A percentile compares a stretch with the other conserved stretches of the same genome.
Conservation (phyloP, 2,329 filamentous ascomycete genomes). For the Epichloe scottii region DNA sequence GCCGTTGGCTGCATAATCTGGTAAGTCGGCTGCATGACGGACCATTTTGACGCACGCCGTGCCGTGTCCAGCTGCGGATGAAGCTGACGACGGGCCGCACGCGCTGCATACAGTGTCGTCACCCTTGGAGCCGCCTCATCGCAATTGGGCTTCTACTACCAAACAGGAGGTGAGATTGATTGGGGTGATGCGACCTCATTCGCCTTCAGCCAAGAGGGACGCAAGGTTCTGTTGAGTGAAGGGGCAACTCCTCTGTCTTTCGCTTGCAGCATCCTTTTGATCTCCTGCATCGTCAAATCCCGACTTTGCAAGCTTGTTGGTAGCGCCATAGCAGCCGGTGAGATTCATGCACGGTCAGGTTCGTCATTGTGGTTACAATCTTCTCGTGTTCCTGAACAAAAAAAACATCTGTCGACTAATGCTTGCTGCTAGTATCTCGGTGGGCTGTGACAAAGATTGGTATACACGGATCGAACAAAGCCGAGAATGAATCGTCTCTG, state of each 20-base stretch:
- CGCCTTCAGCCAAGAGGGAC: constrained; percentile 17
- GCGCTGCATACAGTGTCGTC: constrained; percentile 13
- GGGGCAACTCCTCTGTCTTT: constrained; percentile 15
- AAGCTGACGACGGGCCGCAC: background rate
- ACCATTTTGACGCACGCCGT: too few relatives aligned
- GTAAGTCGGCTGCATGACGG: constrained; percentile 11
- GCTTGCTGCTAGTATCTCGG: background rate
- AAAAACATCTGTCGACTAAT: background rate
- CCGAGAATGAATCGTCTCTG: constrained; percentile 1
- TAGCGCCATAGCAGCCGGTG: constrained; percentile 11
- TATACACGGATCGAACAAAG: background rate
- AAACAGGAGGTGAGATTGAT: constrained; percentile 20
- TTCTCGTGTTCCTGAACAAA: background rate
- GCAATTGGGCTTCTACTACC: constrained; percentile 19
- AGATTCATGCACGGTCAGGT: constrained; percentile 13
- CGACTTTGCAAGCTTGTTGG: constrained; percentile 13
- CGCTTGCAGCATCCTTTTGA: constrained; percentile 11
- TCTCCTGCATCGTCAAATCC: constrained; percentile 14
- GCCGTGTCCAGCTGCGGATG: background rate
- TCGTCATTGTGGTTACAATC: constrained; percentile 4
- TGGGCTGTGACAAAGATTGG: background rate
- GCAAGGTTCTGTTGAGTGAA: constrained; percentile 20
- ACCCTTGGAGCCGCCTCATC: constrained; percentile 17
- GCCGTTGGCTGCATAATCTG: constrained; percentile 12
- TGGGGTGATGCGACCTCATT: constrained; percentile 20